Evolutionary conservation across 805 yeast species (phyloP).

Genomic region (Pichia membranifaciens): DNA sequence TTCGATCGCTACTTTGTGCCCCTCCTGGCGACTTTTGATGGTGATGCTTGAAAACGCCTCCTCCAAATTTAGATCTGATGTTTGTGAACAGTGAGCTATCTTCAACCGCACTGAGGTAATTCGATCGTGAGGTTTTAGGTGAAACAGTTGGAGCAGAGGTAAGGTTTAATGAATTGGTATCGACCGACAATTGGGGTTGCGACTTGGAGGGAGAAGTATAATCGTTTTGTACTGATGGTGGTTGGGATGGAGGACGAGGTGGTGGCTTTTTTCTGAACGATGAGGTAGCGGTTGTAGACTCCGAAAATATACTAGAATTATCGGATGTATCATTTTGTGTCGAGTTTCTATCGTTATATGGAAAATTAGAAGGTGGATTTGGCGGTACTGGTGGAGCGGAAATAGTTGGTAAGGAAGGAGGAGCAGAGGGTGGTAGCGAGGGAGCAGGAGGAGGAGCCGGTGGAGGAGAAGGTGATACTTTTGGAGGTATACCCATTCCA

Average conservation of each 20-base stretch:
- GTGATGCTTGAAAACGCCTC: slow-evolving; percentile 8
- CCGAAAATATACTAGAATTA: slow-evolving; percentile 9
- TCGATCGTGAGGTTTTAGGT: slow-evolving; percentile 6
- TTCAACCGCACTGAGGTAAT: slow-evolving; percentile 9
- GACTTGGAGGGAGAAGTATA: neutral
- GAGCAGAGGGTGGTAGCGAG: slow-evolving; percentile 13
- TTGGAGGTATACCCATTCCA: neutral
- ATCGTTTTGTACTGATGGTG: slow-evolving; percentile 7
- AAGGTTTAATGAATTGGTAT: slow-evolving; percentile 23
- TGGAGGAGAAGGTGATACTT: neutral
- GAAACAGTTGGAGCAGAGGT: slow-evolving; percentile 5
- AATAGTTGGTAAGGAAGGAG: slow-evolving; percentile 11
- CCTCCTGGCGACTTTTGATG: slow-evolving; percentile 7
- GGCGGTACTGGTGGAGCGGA: neutral
- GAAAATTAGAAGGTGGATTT: slow-evolving; percentile 1
- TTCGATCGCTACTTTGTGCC: slow-evolving; percentile 14
- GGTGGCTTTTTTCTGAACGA: slow-evolving; percentile 21
- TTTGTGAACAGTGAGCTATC: slow-evolving; percentile 7
- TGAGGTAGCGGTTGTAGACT: slow-evolving; percentile 8
- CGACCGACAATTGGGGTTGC: slow-evolving; percentile 9
- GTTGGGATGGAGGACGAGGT: slow-evolving; percentile 32
- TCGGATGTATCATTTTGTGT: slow-evolving; percentile 2
- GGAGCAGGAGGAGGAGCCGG: slow-evolving; percentile 4
- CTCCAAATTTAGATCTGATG: slow-evolving; percentile 14
- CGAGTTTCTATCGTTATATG: slow-evolving; percentile 3